Evolutionary conservation across 371 early-diverging fungal genomes (phyloP), one percentile per base, ranked within the genome.

Genomic region (Apophysomyces sp.): DNA sequence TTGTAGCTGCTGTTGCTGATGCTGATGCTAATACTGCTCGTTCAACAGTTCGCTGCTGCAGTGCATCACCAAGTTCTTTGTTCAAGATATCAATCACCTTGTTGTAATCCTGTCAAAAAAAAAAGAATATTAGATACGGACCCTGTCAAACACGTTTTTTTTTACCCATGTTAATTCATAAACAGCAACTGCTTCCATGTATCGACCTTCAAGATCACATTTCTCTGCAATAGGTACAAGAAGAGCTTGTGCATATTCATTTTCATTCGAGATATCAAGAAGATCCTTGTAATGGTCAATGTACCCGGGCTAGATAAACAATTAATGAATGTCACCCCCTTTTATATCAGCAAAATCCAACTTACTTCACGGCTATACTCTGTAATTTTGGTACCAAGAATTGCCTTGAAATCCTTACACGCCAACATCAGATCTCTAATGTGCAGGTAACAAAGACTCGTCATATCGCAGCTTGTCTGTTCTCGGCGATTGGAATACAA

Each of bases 51-150:
- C n/a, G 53, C 32, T 60, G 68, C 24, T 61, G 68, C 26, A 89
- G 66, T 4, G 76, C 78, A 55, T 93, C 92, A 41, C 92, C 90
- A 39, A 96, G 71, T 66, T 91, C 87, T 61, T 85, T 82, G 65
- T 84, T 86, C 65, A 96, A 63, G n/a, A 94, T 81, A 36, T 80
- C 80, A 2, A 93, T 73, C 21, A 95, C 94, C 5, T 73, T 80
- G 69, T 91, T 87, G 67, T 90, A 92, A 44, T 94, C 88, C 69
- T 58, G 34, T 13, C 21, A 1, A 51, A 32, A n/a, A n/a, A n/a
- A n/a, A n/a, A n/a, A n/a, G n/a, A n/a, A n/a, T n/a, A n/a, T 31
- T 1, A 26, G 36, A 16, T 4, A 51, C 4, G 4, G 1, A 56
- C 18, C 7, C 16, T 26, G 30, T 24, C 18, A 29, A 16, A 9